Evolutionary conservation across 345 rosid species (phyloP), one percentile per base, ranked within the genome.

Genomic region (Clarkia xantiana): DNA sequence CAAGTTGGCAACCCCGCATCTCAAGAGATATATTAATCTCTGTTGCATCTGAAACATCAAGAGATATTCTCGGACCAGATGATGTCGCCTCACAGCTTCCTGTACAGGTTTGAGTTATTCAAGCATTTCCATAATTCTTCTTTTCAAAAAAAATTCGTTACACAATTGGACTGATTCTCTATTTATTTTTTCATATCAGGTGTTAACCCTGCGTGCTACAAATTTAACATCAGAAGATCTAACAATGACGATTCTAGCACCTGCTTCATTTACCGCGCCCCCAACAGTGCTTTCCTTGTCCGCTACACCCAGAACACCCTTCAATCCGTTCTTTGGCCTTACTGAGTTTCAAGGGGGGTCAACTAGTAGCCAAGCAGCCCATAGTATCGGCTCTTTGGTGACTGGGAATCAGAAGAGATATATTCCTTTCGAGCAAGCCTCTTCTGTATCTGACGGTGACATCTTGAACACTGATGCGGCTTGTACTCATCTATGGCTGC

Each of bases 401-500:
- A 29, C 61, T 11, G 75, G 53, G 45, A 70, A 54, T 46, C 50
- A 52, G 65, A 61, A 74, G 64, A 68, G 67, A 46, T 61, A 70
- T 44, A 62, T 46, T 62, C 76, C 84, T 22, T 48, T 70, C 40
- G 59, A 65, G 61, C 80, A 62, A 49, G 49, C 70, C 40, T 63
- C 81, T 67, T 63, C 84, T 46, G 57, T 70, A 63, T 59, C 82
- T 49, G n/a, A n/a, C n/a, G 86, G 79, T 62, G 76, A 72, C 47
- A 72, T 82, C 59, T 80, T 89, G 34, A 80, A 71, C 62, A 65
- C 78, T 51, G 90, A 79, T 59, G 67, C 74, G 38, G 83, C 82
- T 13, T 84, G 88, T 55, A 72, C 94, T 12, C 99, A 93, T 77
- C 76, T 87, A 40, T 93, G 96, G 96, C 76, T 93, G 66, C 96